A percentile compares a stretch with the other conserved stretches of the same genome.
These are phyloP conservation scores for Dendrocalamus sinicus DNA, from an alignment of 176 grass and related monocot genomes.

Conservation along the genomic window DNA sequence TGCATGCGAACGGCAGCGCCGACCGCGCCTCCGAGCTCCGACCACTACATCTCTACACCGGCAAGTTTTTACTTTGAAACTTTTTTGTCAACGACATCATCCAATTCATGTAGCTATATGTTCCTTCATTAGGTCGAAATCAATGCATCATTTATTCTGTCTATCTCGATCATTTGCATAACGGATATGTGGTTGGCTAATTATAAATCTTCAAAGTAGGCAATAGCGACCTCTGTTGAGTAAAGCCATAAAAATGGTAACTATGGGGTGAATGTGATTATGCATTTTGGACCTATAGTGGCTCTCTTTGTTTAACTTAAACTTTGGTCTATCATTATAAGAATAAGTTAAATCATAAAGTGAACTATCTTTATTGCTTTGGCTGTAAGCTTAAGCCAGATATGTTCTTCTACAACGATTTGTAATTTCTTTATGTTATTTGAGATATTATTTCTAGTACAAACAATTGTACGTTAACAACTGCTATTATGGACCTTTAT, in stretches of 20 bases:
- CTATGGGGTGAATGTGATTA: neutral
- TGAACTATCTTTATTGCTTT: neutral
- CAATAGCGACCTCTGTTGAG: neutral
- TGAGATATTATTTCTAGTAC: too few species aligned
- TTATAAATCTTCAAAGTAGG: neutral
- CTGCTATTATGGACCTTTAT: too few species aligned
- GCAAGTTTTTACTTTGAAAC: slow-evolving; percentile 10
- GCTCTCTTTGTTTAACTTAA: neutral
- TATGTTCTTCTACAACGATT: neutral
- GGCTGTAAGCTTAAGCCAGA: neutral
- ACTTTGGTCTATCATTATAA: neutral
- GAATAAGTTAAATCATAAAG: neutral
- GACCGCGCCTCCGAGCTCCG: too few species aligned
- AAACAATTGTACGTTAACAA: too few species aligned
- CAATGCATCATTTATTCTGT: neutral
- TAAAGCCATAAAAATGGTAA: slow-evolving; percentile 6
- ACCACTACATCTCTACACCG: neutral
- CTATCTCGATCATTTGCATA: slow-evolving; percentile 7
- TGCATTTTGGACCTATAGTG: neutral
- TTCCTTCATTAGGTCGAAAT: neutral
- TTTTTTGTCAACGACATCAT: neutral
- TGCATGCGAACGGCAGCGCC: too few species aligned
- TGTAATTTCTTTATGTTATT: too few species aligned
- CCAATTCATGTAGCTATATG: slow-evolving; percentile 4
- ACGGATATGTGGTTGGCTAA: neutral